Conservation (phyloP, 2,329 filamentous ascomycete genomes). For the Teratosphaeria viscida region DNA sequence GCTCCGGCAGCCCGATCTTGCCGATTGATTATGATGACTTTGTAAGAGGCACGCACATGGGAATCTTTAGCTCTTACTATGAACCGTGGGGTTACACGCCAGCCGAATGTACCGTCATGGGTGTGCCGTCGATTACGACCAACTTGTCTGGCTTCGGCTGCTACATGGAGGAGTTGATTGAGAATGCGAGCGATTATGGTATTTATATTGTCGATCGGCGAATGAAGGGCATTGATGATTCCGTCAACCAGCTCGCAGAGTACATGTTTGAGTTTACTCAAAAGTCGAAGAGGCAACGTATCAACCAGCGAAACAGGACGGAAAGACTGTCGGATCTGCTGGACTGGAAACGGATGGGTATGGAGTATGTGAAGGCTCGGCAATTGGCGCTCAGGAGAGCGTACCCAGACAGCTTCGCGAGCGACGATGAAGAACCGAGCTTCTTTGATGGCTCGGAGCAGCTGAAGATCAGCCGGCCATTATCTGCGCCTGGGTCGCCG, state of each 20-base stretch:
- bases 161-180: constrained; percentile 98
- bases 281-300: constrained; percentile 91
- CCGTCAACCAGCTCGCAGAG: constrained; percentile 84
- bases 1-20: constrained; percentile 87
- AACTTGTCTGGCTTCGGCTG: constrained; percentile 97
- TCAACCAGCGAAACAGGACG: constrained; percentile 96
- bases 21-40: constrained; percentile 98
- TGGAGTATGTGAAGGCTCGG: constrained; percentile 97
- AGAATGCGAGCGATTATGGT: constrained; percentile 94
- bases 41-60: constrained; percentile 89
- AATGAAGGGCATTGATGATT: constrained; percentile 92
- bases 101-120: constrained; percentile 97
- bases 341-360: constrained; percentile 98
- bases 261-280: constrained; percentile 89
- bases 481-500: constrained; percentile 89
- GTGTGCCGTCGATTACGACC: constrained; percentile 94
- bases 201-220: constrained; percentile 98
- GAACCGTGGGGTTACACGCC: constrained; percentile 99
- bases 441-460: constrained; percentile 79
- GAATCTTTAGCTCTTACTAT: constrained; percentile 95
- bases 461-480: constrained; percentile 86
- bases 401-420: constrained; percentile 76
- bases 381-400: constrained; percentile 85
- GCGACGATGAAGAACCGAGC: constrained; percentile 66
- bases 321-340: constrained; percentile 89